Base-by-base conservation (phyloP, 139 green algal genomes). In the Prasinococcaceae sp. region DNA sequence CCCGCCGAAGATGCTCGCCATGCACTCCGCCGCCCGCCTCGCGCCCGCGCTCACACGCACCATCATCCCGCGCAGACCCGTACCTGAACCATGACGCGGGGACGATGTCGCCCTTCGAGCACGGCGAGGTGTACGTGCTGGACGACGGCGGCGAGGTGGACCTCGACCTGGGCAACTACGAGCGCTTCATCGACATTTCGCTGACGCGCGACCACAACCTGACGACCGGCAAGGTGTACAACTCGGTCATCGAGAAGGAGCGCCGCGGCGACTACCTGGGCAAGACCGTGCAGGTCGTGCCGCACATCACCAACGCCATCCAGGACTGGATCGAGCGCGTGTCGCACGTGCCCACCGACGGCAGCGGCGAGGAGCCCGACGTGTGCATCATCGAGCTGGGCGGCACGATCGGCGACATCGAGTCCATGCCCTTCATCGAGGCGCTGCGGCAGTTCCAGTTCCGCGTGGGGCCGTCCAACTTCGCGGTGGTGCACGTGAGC, bases 101-200 rank as follows among this genome's bases (percentile, higher is more conserved):
- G 20, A 99, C 92, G 3, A 99, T 99, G 92, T 95, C 85, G 1
- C 92, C 92, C 1, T 98, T 98, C 66, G 92, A 99, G 75, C 92
- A 99, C 58, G 92, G 92, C 25, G 90, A 98, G 65, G 90, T 97
- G 37, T 98, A 96, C 63, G 90, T 98, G 35, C 73, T 97, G 27
- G 90, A 98, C 59, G 90, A 98, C 49, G 90, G 90, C 30, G 90
- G 89, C 43, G 90, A 97, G 80, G 83, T 60, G 10, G 92, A 99
- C 61, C 65, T 99, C 32, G 92, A 99, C 63, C 66, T 99, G 27
- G 92, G 92, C 29, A 99, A 99, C 65, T 99, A 99, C 57, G 92
- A 99, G 70, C 78, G 92, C 30, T 99, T 99, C 61, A 42, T 98
- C 29, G 92, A 97, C 70, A 76, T 97, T 39, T 94, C 84, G 1